Evolutionary conservation across 441 rosid species (phyloP).

Genomic region (California macrophylla): DNA sequence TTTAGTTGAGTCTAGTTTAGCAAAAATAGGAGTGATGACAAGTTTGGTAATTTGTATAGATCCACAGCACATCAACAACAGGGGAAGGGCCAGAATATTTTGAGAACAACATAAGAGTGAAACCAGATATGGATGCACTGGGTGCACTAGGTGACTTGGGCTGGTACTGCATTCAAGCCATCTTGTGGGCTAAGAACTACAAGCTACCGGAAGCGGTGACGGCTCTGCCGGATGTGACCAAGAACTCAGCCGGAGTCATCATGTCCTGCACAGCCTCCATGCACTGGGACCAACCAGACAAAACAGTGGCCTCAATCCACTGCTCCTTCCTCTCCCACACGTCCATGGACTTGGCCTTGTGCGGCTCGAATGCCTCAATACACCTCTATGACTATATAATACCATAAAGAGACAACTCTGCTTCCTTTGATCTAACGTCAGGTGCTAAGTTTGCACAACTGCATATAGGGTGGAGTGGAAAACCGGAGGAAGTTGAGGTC

Average conservation of each 20-base stretch:
- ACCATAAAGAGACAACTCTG: constrained; percentile 42
- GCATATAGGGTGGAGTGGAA: constrained; percentile 50
- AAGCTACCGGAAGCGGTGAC: constrained; percentile 35
- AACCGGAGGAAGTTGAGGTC: constrained; percentile 35
- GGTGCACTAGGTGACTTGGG: constrained; percentile 60
- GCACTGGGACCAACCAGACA: constrained; percentile 25
- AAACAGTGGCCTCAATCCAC: constrained; percentile 25
- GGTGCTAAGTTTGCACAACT: constrained; percentile 40
- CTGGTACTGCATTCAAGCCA: constrained; percentile 53
- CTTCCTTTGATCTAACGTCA: constrained; percentile 33
- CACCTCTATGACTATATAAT: constrained; percentile 41
- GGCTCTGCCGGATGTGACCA: constrained; percentile 34
- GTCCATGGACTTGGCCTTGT: constrained; percentile 35
- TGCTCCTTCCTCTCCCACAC: constrained; percentile 43
- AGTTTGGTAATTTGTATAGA: constrained; percentile 18
- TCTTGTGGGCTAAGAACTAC: constrained; percentile 47
- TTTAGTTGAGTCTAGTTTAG: no score
- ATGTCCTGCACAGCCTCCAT: constrained; percentile 42
- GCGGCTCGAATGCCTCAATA: constrained; percentile 37
- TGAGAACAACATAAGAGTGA: constrained; percentile 38
- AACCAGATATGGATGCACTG: constrained; percentile 38
- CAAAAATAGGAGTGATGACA: no score
- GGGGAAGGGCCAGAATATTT: constrained; percentile 31
- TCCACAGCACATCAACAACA: constrained; percentile 38
- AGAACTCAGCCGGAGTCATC: constrained; percentile 41